phyloP scores from a whole-genome alignment of 257 asterid species.

The Marsdenia floribunda region DNA sequence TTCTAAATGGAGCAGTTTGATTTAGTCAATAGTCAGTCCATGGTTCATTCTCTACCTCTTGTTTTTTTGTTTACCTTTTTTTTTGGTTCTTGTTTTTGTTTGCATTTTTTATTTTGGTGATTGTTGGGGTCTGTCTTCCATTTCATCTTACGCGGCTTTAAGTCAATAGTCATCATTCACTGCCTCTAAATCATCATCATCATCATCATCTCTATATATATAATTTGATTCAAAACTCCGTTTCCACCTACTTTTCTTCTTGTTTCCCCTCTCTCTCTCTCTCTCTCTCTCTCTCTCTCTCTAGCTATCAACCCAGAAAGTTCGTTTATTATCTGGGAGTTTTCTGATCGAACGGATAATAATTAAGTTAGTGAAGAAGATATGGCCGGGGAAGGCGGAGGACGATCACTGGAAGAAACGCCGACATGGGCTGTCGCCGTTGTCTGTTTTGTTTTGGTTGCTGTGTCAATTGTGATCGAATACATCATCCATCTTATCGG shows the following conservation, averaged over 20 bases:
- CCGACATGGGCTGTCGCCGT: conserved; percentile 97
- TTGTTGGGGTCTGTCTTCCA: conserved; percentile 2
- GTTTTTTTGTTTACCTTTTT: not conserved
- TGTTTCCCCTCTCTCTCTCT: no score
- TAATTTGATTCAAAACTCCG: not conserved
- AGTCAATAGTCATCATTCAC: conserved; percentile 23
- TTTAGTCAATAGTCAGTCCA: conserved; percentile 2
- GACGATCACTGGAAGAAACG: conserved; percentile 71
- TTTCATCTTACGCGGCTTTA: conserved; percentile 9
- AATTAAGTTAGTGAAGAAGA: conserved; percentile 4
- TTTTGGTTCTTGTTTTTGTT: not conserved
- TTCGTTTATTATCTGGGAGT: no score
- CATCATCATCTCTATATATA: not conserved
- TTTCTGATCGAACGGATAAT: not conserved
- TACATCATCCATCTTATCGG: conserved; percentile 68
- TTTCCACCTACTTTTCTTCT: not conserved
- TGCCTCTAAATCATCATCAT: not conserved
- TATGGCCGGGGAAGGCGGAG: conserved; percentile 72
- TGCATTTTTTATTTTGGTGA: not conserved
- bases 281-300: no score
- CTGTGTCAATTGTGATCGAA: conserved; percentile 68
- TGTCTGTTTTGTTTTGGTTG: conserved; percentile 67
- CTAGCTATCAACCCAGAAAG: no score
- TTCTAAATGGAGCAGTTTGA: conserved; percentile 9
- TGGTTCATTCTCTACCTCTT: not conserved